Base-by-base conservation (phyloP, 177 flowering plant species). In the Vitis hybrid region DNA sequence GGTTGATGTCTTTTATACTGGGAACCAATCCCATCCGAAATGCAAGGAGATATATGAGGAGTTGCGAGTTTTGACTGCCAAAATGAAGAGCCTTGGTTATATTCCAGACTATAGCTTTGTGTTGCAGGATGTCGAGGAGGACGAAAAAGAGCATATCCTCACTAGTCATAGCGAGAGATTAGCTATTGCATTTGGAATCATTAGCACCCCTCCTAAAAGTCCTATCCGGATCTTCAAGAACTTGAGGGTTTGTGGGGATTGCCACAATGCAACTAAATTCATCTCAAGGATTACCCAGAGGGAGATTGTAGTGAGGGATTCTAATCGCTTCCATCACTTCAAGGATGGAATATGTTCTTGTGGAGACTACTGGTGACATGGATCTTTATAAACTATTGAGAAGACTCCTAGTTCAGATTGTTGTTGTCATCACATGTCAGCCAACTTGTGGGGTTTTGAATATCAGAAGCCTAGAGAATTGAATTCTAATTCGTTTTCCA, bases 71-170 rank as follows among this genome's bases (percentile, higher is more conserved):
- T 39, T 39, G 45, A 39, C 45, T 22, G 64, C 64, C 10, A 62
- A 62, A 62, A 62, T 62, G 22, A 62, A 31, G 16, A 29, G 49
- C 72, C 78, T 83, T 62, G 91, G 91, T 70, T 89, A 86, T 81
- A 64, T 75, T 72, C 91, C 91, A 0, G 91, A 87, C 31, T 82
- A 59, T 70, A 85, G 86, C 66, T 86, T 83, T 78, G 89, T 89
- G 62, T 73, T 87, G 76, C 93, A 86, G 69, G 93, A 89, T 74
- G 90, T 89, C 22, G 91, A 86, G 76, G 90, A 86, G 13, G 91
- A 89, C 53, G 91, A 89, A 77, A 87, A 89, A 72, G 85, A 86
- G 63, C 65, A 83, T 67, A 85, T 86, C n/a, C 82, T 89, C 39
- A 74, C 70, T 1, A 76, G 82, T 65, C 90, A 89, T 48, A 89